These are phyloP conservation scores for Obelidium mucronatum DNA, from an alignment of 192 early-diverging fungal species.

Conservation along the genomic window DNA sequence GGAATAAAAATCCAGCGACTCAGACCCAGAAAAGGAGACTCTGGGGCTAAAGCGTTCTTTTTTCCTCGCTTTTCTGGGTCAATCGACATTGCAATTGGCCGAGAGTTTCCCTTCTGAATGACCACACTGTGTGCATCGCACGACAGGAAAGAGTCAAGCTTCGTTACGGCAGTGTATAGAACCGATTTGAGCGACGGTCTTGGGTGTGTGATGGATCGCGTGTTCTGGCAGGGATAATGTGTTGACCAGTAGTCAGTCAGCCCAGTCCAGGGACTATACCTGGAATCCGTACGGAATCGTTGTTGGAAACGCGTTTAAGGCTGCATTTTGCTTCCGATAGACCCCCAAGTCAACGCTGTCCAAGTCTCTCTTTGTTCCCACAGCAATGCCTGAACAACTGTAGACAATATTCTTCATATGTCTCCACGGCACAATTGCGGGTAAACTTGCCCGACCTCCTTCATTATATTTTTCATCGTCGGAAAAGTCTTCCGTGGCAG, in stretches of 20 bases:
- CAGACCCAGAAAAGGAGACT: constrained; percentile 40
- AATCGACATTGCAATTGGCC: constrained; percentile 29
- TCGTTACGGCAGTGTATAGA: constrained; percentile 41
- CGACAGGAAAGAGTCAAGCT: constrained; percentile 42
- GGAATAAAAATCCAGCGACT: constrained; percentile 51
- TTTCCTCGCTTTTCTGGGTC: neutral
- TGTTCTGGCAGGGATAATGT: neutral
- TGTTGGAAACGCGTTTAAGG: neutral
- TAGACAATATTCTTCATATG: neutral
- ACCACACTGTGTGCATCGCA: constrained; percentile 46
- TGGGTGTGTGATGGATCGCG: constrained; percentile 31
- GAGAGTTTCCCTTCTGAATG: constrained; percentile 35
- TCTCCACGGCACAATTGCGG: constrained; percentile 16
- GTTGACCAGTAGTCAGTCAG: neutral
- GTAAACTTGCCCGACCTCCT: neutral
- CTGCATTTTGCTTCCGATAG: neutral
- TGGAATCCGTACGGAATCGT: constrained; percentile 57
- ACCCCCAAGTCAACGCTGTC: neutral
- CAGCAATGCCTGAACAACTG: neutral
- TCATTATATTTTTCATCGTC: neutral
- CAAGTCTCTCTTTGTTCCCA: neutral
- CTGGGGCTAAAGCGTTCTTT: constrained; percentile 24
- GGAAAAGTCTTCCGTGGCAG: neutral
- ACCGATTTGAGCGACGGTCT: constrained; percentile 47
- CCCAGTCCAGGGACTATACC: neutral